Evolutionary conservation across 345 rosid genomes (phyloP), one percentile per base, ranked within the genome.

Genomic region (Moricandia arvensis): DNA sequence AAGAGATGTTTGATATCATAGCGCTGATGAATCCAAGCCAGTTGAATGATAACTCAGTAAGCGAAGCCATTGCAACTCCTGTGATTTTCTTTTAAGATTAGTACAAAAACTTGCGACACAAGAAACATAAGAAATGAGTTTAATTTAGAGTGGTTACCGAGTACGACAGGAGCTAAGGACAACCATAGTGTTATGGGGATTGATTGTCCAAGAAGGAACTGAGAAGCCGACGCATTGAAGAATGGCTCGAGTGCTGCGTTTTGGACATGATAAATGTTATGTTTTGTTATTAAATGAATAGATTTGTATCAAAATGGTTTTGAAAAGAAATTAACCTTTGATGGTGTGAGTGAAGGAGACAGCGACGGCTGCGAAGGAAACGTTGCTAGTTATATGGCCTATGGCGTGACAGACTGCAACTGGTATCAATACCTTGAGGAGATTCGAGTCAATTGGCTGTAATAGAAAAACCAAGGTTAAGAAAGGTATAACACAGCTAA

Each of bases 11-110:
- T 75, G 97, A 94, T 53, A 94, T 94, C 98, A 94, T 91, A 2
- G 99, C 99, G 72, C 99, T 94, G 33, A 91, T 94, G 85, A 94
- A 91, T 24, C 99, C 99, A 4, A 70, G 69, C 99, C 99, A 94
- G 64, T 94, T 94, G 90, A 94, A 94, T 18, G 99, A 94, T 63
- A 94, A 84, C 79, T 95, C 97, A 15, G 97, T 95, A 66, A 95
- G 68, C 49, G 97, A 92, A 72, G 99, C 97, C 97, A 89, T 84
- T 64, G 97, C 77, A 54, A 92, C 97, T 81, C 97, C 96, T 91
- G 75, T 73, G 43, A 33, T 11, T 3, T 24, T 63, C 35, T 6
- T n/a, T n/a, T 4, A 60, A 49, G 30, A 26, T 73, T 66, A 73
- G 60, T 18, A 17, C 12, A 17, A 16, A 55, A 43, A 51, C 69